A percentile compares a stretch with the other conserved stretches of the same genome.
phyloP scores from a whole-genome alignment of 2,329 filamentous ascomycete species.

The Grosmannia penicillata region DNA sequence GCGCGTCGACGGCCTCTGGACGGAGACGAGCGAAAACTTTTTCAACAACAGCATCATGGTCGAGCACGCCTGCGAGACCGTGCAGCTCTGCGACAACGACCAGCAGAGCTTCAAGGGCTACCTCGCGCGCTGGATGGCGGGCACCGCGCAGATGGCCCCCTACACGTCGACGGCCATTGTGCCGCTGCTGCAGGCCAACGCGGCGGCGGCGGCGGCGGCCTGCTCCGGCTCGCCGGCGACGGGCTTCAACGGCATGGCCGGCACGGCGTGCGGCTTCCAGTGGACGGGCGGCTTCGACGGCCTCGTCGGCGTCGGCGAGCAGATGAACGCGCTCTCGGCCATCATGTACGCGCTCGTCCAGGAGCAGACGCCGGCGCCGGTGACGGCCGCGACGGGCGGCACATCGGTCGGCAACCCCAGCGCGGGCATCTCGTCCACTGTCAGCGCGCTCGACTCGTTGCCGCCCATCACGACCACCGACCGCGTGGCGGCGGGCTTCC shows the following conservation, averaged over 20 bases:
- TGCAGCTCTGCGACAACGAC: slow-evolving; percentile 49
- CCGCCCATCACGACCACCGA: slow-evolving; percentile 32
- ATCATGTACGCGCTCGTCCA: slow-evolving; percentile 45
- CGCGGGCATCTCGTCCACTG: slow-evolving; percentile 22
- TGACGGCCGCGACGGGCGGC: slow-evolving; percentile 42
- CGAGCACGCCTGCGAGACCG: slow-evolving; percentile 52
- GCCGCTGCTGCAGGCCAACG: slow-evolving; percentile 35
- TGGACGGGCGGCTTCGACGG: slow-evolving; percentile 49
- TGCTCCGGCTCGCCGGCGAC: slow-evolving; percentile 31
- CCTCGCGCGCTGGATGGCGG: slow-evolving; percentile 50
- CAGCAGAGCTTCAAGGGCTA: slow-evolving; percentile 67
- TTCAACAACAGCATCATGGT: slow-evolving; percentile 39
- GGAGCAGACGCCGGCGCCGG: slow-evolving; percentile 21
- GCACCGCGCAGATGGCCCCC: slow-evolving; percentile 38
- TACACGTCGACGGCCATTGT: slow-evolving; percentile 33
- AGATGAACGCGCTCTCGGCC: slow-evolving; percentile 53
- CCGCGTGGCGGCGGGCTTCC: slow-evolving; percentile 38
- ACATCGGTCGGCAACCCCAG: slow-evolving; percentile 37
- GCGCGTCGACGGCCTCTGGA: slow-evolving; percentile 43
- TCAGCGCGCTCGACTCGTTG: slow-evolving; percentile 12
- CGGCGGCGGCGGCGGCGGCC: slow-evolving; percentile 32
- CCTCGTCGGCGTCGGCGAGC: slow-evolving; percentile 47
- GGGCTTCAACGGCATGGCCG: slow-evolving; percentile 34
- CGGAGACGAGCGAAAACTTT: slow-evolving; percentile 38
- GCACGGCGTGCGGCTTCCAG: slow-evolving; percentile 51